Evolutionary conservation across 306 rosid species (phyloP).

Genomic region (Casuarina equisetifolia): DNA sequence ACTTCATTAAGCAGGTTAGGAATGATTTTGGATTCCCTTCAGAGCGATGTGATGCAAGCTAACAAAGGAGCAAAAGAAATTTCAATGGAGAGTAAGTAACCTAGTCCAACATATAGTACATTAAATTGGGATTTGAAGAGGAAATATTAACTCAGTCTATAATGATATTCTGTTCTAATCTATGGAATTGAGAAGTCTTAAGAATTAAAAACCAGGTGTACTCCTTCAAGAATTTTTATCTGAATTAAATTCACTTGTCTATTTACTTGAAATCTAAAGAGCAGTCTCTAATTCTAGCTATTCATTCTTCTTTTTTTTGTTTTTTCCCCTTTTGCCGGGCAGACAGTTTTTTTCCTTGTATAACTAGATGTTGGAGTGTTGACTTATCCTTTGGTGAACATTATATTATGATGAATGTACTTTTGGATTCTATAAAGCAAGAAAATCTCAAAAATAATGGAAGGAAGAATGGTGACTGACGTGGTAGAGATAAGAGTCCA

Average conservation of each 20-base stretch:
- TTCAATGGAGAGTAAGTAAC: constrained; percentile 68
- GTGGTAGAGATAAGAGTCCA: too few relatives aligned
- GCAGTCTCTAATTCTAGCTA: background rate
- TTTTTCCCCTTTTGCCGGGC: background rate
- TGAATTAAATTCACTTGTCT: constrained; percentile 4
- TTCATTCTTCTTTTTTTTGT: background rate
- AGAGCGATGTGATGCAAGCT: constrained; percentile 77
- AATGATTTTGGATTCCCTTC: constrained; percentile 92
- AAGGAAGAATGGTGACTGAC: too few relatives aligned
- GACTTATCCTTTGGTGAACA: background rate
- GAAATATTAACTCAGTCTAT: background rate
- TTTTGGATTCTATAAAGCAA: background rate
- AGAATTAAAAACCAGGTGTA: background rate
- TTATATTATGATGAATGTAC: background rate
- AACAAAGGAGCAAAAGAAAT: constrained; percentile 83
- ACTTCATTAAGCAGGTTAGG: constrained; percentile 77
- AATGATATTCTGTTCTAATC: background rate
- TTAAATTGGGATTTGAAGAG: constrained; percentile 32
- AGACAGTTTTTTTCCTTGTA: background rate
- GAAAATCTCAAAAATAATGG: too few relatives aligned
- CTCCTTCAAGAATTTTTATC: background rate
- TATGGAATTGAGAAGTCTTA: background rate
- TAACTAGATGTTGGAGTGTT: background rate
- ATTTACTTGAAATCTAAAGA: background rate
- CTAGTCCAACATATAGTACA: constrained; percentile 18